Conservation (phyloP, 1,139 yeast species). For the Pichia sp. region DNA sequence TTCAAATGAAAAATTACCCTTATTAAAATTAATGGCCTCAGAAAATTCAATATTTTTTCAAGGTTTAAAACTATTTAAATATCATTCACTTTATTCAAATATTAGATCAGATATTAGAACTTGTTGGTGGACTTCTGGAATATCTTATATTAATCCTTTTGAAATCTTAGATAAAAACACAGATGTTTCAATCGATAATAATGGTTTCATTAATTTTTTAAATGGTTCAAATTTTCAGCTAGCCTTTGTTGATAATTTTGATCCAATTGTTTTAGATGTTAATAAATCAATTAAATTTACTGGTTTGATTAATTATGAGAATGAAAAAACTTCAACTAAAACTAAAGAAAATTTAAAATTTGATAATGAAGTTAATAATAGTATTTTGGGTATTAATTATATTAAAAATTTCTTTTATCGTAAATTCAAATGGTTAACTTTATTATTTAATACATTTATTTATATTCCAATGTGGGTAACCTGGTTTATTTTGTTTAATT, state of each 20-base stretch:
- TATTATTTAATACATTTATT: conserved; percentile 37
- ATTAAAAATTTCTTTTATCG: conserved; percentile 21
- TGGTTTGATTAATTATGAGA: conserved; percentile 20
- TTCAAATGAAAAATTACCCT: conserved; percentile 34
- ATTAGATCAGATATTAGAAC: conserved; percentile 74
- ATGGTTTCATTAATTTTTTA: conserved; percentile 32
- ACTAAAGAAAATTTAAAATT: background rate
- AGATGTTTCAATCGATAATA: conserved; percentile 22
- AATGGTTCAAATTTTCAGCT: conserved; percentile 37
- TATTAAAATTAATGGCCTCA: conserved; percentile 53
- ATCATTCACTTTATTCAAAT: conserved; percentile 61
- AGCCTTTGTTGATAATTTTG: conserved; percentile 44
- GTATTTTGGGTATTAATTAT: background rate
- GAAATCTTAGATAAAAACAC: conserved; percentile 30
- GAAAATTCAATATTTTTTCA: conserved; percentile 53
- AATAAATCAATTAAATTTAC: conserved; percentile 32
- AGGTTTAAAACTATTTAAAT: conserved; percentile 47
- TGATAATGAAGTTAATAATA: background rate
- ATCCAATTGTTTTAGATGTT: conserved; percentile 48
- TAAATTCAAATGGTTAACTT: conserved; percentile 42
- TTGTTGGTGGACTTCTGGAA: conserved; percentile 77
- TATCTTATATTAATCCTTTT: conserved; percentile 61
- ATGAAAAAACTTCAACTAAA: conserved; percentile 15
- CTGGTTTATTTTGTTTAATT: conserved; percentile 41
- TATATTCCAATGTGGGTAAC: conserved; percentile 50